Evolutionary conservation across 2,329 filamentous ascomycete genomes (phyloP), one percentile per base, ranked within the genome.

Genomic region (Xylaria multiplex): DNA sequence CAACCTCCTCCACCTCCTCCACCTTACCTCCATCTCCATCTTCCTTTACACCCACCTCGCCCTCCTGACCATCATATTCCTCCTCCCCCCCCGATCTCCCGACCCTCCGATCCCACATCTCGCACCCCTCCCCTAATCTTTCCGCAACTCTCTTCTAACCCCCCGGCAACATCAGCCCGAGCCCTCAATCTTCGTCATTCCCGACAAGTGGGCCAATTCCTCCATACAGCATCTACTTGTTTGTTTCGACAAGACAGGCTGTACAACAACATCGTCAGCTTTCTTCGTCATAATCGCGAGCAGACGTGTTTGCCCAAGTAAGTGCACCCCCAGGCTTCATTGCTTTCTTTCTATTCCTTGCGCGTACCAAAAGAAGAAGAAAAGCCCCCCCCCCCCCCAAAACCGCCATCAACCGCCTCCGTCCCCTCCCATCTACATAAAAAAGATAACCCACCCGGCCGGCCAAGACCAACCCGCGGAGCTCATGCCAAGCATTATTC

Each of bases 381-480:
- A 37, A 37, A 37, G 35, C 37, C 13, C 19, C 37, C 13, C 13
- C 19, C 37, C 13, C 11, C 48, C 48, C 24, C 35, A 27, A 48
- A 40, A 52, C 66, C 40, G 37, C 11, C 66, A 53, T 63, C 61
- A 61, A 42, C 27, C 43, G 58, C 55, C 49, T 48, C 63, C 46
- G 53, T 49, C 45, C 46, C 50, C 53, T 56, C 55, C 43, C 52
- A 52, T 45, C 48, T 14, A 46, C 55, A 54, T 45, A 56, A 46
- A 59, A 14, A 60, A 45, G 30, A 59, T 37, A 65, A 67, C 50
- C 64, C 67, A 69, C 64, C 62, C 42, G 65, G 67, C 56, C 43
- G 52, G 67, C 66, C 63, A 68, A 68, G 63, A 54, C 59, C 50
- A 68, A n/a, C 56, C 61, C 58, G 53, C 64, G 48, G 50, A 64